Evolutionary conservation across 164 flowering plant species (phyloP).

Genomic region (Piper longum): DNA sequence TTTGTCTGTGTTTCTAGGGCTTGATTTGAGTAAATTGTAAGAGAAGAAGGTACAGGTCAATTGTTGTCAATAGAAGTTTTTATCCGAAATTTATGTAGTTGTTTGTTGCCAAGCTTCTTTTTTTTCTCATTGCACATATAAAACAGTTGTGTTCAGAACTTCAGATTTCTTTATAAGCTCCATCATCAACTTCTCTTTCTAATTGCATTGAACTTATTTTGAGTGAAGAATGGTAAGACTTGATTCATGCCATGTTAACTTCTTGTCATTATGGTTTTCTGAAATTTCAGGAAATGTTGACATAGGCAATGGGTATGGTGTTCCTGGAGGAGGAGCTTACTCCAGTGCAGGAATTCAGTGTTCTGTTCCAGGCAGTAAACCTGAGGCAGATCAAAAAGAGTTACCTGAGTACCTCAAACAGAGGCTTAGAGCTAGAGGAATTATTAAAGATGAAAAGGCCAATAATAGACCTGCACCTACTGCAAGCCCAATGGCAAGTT

Average conservation of each 20-base stretch:
- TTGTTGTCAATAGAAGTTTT: no score
- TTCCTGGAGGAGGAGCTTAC: slow-evolving; percentile 94
- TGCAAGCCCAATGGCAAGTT: slow-evolving; percentile 24
- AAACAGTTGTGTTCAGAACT: background rate
- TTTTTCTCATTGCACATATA: background rate
- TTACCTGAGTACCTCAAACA: slow-evolving; percentile 84
- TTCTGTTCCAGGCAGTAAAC: slow-evolving; percentile 8
- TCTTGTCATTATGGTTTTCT: background rate
- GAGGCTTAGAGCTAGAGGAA: slow-evolving; percentile 87
- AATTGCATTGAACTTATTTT: no score
- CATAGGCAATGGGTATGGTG: slow-evolving; percentile 98
- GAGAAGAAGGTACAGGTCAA: no score
- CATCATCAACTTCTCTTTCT: background rate
- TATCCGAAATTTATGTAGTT: background rate
- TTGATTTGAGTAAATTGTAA: no score
- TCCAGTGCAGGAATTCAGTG: slow-evolving; percentile 18
- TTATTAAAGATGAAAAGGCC: slow-evolving; percentile 39
- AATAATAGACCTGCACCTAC: slow-evolving; percentile 8
- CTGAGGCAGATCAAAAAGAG: slow-evolving; percentile 35
- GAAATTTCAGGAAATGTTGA: slow-evolving; percentile 43
- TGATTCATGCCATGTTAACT: background rate
- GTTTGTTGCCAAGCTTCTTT: background rate
- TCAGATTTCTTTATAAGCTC: background rate
- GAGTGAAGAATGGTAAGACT: background rate
- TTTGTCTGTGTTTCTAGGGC: no score